Percentiles rank a stretch among this genome's conserved stretches.
These are phyloP conservation scores for Coelastrella sp. DNA, from an alignment of 139 green algal genomes.

Conservation along the genomic window DNA sequence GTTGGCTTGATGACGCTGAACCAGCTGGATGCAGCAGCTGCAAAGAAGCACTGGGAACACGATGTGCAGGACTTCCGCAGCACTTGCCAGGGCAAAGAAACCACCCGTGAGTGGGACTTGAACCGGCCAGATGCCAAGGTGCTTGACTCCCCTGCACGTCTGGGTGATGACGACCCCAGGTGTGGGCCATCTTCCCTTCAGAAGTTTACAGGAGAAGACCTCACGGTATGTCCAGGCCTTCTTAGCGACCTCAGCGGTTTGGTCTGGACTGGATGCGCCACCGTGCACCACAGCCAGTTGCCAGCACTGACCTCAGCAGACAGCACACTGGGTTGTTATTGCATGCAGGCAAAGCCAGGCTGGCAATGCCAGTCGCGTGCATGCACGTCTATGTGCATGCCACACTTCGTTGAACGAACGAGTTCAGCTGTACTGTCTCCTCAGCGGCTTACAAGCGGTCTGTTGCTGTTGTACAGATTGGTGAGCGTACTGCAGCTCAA, in stretches of 20 bases:
- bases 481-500: constrained; percentile 66
- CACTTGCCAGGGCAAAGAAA: constrained; percentile 60
- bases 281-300: too few relatives aligned
- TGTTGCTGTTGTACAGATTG: constrained; percentile 50
- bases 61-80: constrained; percentile 16
- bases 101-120: constrained; percentile 79
- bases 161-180: constrained; percentile 74
- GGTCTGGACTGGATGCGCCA: too few relatives aligned
- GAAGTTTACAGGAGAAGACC: constrained; percentile 82
- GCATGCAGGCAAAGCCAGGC: too few relatives aligned
- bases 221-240: constrained; percentile 54
- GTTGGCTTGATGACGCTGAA: not conserved
- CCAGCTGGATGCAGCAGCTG: not conserved
- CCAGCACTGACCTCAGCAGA: too few relatives aligned
- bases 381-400: too few relatives aligned
- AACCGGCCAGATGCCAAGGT: constrained; percentile 74
- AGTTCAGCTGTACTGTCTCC: too few relatives aligned
- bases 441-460: too few relatives aligned
- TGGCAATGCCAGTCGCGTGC: too few relatives aligned
- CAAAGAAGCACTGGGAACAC: constrained; percentile 20
- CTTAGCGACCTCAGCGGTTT: not conserved
- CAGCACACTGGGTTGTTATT: too few relatives aligned
- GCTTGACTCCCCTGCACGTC: constrained; percentile 69
- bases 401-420: too few relatives aligned
- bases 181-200: constrained; percentile 74